Base-by-base conservation (phyloP, 176 grass and related monocot species). In the Aegilops sharonensis region DNA sequence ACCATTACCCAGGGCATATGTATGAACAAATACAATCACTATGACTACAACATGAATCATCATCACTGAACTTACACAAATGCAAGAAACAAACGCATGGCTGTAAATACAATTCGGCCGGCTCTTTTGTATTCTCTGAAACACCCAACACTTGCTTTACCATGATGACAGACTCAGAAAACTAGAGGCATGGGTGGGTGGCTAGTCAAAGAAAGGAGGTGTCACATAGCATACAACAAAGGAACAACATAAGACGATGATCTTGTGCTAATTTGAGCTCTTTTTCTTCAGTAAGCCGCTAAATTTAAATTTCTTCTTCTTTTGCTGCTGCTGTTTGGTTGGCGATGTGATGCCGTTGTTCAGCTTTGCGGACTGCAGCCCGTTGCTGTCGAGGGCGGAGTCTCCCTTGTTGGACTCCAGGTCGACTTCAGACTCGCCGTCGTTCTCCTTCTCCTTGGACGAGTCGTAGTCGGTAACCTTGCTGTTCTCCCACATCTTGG, bases 271-370 rank as follows among this genome's bases (percentile, higher is more conserved):
- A 77, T 88, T 87, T 86, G 86, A 78, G 39, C 66, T 90, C 86
- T 91, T 98, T 78, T 98, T 98, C 86, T 90, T 98, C 78, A 98
- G 81, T 82, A 98, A 86, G 75, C 93, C 92, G 68, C 93, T 79
- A 50, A 98, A 93, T 84, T 95, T 93, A 31, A 75, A 75, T 78
- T 94, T 93, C 75, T 89, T 98, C 91, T 98, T 98, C 78, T 95
- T 98, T 75, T 95, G 94, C 74, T 88, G 91, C 27, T 90, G 82
- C 29, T 97, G 83, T 82, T 92, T 89, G 68, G 81, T 71, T 62
- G 88, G 83, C 13, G 91, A 88, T 32, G 82, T 50, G 48, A 15
- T 72, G 66, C 89, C 84, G 73, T 77, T 87, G 61, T 66, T 77
- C 9, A 29, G 47, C 54, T 82, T 87, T 9, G n/a, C 66, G 0